phyloP scores from a whole-genome alignment of 2,329 filamentous ascomycete genomes.

The Cytospora paraplurivora region DNA sequence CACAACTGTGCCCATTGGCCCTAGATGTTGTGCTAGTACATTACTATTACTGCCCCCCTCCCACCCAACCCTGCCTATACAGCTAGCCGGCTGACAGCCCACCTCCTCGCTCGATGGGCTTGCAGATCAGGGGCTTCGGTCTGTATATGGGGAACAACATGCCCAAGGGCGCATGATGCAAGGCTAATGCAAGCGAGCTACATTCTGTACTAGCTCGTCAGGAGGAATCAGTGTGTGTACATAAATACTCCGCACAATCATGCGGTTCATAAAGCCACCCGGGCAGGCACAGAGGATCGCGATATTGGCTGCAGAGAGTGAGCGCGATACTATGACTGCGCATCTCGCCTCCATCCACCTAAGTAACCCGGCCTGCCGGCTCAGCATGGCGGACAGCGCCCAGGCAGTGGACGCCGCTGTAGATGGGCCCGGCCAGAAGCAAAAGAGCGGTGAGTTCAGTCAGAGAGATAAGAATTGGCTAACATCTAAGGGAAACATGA shows the following conservation, averaged over 20 bases:
- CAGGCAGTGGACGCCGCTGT: neutral
- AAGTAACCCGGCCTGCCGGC: neutral
- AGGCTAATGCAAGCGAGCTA: neutral
- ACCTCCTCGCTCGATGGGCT: neutral
- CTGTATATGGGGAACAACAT: neutral
- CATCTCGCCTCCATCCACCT: neutral
- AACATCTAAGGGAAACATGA: neutral
- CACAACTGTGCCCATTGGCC: no score
- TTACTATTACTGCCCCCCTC: neutral
- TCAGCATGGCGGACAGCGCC: neutral
- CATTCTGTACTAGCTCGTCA: neutral
- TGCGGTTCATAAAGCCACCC: no score
- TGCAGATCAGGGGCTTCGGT: conserved; percentile 1
- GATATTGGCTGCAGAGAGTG: neutral
- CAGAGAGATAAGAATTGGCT: neutral
- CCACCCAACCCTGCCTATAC: no score
- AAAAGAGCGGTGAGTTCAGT: neutral
- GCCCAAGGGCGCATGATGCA: neutral
- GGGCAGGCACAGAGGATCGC: no score
- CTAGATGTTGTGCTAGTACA: neutral
- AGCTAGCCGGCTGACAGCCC: neutral
- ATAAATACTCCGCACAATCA: no score
- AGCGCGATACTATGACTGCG: neutral
- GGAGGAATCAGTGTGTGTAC: no score
- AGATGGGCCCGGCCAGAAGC: neutral